A percentile compares a stretch with the other conserved stretches of the same genome.
Evolutionary conservation across 75 land plant genomes (phyloP).

Genomic region (Cunninghamia lanceolata): DNA sequence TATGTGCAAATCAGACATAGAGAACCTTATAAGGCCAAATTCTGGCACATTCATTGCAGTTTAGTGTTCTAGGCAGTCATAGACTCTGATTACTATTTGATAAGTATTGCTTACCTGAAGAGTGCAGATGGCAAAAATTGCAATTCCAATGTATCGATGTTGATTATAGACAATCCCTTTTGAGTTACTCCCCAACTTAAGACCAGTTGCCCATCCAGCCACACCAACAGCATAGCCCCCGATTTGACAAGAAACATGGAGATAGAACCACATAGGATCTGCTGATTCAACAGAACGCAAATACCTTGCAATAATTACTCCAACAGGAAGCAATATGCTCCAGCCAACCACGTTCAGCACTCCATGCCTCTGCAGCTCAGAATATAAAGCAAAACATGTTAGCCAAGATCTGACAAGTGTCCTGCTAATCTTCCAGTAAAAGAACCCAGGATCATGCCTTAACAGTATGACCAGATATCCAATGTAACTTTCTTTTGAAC

Average conservation of each 20-base stretch:
- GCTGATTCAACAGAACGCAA: constrained; percentile 42
- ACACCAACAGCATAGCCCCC: constrained; percentile 62
- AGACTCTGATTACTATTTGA: not conserved
- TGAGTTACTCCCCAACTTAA: constrained; percentile 43
- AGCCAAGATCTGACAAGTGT: not conserved
- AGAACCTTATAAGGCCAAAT: not conserved
- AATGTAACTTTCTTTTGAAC: not conserved
- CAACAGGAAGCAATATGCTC: constrained; percentile 71
- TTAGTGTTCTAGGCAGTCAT: not conserved
- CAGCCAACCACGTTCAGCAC: constrained; percentile 60
- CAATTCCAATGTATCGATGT: constrained; percentile 57
- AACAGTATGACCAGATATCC: not conserved
- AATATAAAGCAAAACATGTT: not conserved
- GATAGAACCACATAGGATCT: constrained; percentile 80
- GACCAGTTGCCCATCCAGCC: constrained; percentile 74
- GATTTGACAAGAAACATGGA: constrained; percentile 63
- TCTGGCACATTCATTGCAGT: not conserved
- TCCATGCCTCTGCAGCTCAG: constrained; percentile 21
- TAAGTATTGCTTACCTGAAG: constrained; percentile 35
- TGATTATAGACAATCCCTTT: constrained; percentile 20
- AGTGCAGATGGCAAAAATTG: constrained; percentile 51
- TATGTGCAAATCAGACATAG: not conserved
- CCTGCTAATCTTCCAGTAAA: not conserved
- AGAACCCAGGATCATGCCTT: not conserved
- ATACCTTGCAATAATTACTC: constrained; percentile 68